Base-by-base conservation (phyloP, 1,139 yeast genomes). In the Pneumocystis carinii region DNA sequence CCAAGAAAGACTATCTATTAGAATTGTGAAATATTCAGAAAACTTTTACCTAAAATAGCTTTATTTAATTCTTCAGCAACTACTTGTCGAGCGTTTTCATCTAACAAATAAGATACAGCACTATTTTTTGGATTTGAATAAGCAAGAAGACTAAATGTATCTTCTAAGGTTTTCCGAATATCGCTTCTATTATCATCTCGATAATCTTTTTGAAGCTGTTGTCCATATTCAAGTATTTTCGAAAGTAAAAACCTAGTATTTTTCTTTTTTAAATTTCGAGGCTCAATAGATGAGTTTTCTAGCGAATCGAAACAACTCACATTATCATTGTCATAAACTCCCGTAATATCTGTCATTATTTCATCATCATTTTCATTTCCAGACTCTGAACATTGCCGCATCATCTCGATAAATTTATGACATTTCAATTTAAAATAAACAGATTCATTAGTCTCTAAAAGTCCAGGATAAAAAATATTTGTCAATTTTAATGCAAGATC, bases 381-480 rank as follows among this genome's bases (percentile, higher is more conserved):
- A 65, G 62, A 36, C 27, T 59, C 60, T 53, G 70, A 66, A 41
- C 63, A 62, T n/a, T 38, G 19, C 37, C 74, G 72, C 55, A 80
- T 75, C 66, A 79, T 68, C 64, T 77, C 76, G 3, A 83, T 76
- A 66, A 85, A 77, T 72, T 81, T 75, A 68, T 83, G 74, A 68
- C 83, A 76, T 65, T 78, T 72, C 67, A 84, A 72, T 69, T 83
- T 77, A 71, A 87, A 86, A n/a, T 77, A 67, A 32, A 85, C 72
- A 29, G 75, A 76, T 19, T 73, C 70, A 60, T 80, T 77, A 12
- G 72, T 72, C 1, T 71, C 68, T 59, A 85, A 75, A 2, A 83
- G 74, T 0, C 70, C 72, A 0, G 84, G 82, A 68, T 82, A 81
- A 62, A 79, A 76, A 14, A 71, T 63, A 8, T 75, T 71, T 2